Conservation (phyloP, 371 early-diverging fungal genomes). For the Lichtheimia ornata region DNA sequence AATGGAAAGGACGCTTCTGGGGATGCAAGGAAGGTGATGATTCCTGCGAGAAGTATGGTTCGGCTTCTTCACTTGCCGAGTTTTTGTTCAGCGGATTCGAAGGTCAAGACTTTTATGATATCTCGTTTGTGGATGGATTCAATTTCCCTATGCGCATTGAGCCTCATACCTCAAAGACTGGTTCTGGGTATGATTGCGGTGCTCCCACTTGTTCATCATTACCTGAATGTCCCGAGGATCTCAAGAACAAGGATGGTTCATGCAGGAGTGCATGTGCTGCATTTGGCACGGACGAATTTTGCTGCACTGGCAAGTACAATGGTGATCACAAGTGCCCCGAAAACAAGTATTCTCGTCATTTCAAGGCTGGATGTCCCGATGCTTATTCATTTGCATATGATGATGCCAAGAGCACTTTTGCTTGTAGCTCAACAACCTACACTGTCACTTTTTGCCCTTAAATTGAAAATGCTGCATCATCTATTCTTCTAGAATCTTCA, state of each 20-base stretch:
- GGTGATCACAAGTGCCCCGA: constrained; percentile 26
- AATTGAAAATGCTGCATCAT: background rate
- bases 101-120: constrained; percentile 34
- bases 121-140: constrained; percentile 46
- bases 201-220: constrained; percentile 29
- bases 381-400: constrained; percentile 60
- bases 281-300: constrained; percentile 37
- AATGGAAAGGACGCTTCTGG: constrained; percentile 46
- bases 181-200: constrained; percentile 27
- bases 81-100: constrained; percentile 29
- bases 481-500: no score
- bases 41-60: constrained; percentile 24
- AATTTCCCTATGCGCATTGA: constrained; percentile 37
- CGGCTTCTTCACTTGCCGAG: constrained; percentile 40
- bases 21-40: constrained; percentile 30
- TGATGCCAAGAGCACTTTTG: constrained; percentile 43
- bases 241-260: constrained; percentile 31
- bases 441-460: constrained; percentile 48
- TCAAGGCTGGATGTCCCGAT: constrained; percentile 44
- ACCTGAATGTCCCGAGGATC: constrained; percentile 35
- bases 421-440: constrained; percentile 39
- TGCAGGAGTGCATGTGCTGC: constrained; percentile 42
- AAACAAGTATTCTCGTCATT: constrained; percentile 28
- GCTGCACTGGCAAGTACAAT: constrained; percentile 39
- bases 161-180: constrained; percentile 23